phyloP scores from a whole-genome alignment of 805 yeast species.

The Ogataea angusta region DNA sequence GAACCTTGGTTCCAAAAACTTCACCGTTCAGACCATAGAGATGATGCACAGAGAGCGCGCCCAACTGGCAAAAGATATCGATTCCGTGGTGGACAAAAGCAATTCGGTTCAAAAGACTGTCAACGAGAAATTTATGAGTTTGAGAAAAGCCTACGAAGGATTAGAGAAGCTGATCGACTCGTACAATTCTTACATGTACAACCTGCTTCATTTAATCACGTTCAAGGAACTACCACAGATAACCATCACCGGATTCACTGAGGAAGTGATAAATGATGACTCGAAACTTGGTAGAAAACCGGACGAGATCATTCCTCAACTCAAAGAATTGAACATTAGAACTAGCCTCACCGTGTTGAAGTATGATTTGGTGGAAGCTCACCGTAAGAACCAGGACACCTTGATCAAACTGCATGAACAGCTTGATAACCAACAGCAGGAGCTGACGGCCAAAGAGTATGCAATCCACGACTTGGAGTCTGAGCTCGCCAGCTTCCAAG shows the following conservation, averaged over 20 bases:
- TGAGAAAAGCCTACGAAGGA: constrained; percentile 47
- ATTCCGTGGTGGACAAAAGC: constrained; percentile 38
- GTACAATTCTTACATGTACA: constrained; percentile 54
- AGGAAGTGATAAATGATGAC: constrained; percentile 34
- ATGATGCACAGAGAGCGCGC: constrained; percentile 60
- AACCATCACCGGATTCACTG: constrained; percentile 24
- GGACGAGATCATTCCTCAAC: constrained; percentile 39
- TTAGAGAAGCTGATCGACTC: constrained; percentile 50
- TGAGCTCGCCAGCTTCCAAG: constrained; percentile 34
- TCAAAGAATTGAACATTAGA: constrained; percentile 31
- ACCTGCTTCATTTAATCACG: constrained; percentile 38
- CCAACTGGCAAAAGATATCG: constrained; percentile 51
- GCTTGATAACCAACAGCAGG: constrained; percentile 53
- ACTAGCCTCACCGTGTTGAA: constrained; percentile 42
- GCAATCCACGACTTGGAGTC: constrained; percentile 56
- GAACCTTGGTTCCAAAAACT: constrained; percentile 51
- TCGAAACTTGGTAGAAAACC: constrained; percentile 45
- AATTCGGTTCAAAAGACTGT: constrained; percentile 44
- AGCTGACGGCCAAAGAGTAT: constrained; percentile 55
- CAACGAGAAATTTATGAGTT: constrained; percentile 47
- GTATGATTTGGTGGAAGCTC: constrained; percentile 42
- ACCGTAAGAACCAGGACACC: constrained; percentile 54
- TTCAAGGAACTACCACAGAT: constrained; percentile 21
- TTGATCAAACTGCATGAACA: constrained; percentile 54
- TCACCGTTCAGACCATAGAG: constrained; percentile 63